Evolutionary conservation across 495 filamentous ascomycete species (phyloP), one percentile per base, ranked within the genome.

Genomic region (Bacidia rubella): DNA sequence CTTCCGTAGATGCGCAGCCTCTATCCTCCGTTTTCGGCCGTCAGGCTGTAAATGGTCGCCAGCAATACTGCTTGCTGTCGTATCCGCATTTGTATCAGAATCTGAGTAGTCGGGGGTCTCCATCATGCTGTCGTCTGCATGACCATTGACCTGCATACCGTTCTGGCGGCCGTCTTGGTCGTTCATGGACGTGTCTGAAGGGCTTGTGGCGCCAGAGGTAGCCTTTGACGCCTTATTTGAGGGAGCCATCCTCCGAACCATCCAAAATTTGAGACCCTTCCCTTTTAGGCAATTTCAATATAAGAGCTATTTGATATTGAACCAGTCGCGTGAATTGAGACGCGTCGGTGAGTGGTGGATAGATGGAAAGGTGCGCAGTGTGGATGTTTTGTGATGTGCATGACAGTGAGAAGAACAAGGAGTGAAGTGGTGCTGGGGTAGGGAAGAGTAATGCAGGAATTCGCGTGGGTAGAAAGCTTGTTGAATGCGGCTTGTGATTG

Each of bases 71-170:
- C 84, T 95, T 52, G 84, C 86, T 38, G 85, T 90, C 5, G 88
- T 93, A 55, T 93, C 93, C 1, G 87, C 87, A 59, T 93, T 89
- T 15, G 88, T 93, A 63, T 96, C 89, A 7, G 87, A 90, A 61
- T 96, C 89, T 54, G 86, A 87, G 60, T 85, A 89, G 52, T 90
- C 85, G 27, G 85, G 85, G 11, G 86, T 90, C 48, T 90, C 85
- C 62, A 65, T 65, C 54, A 68, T 61, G 29, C 64, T 69, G 59
- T 70, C 71, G 61, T 75, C 72, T 23, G 58, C 54, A 41, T 62
- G 58, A 59, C 66, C 68, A 11, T 71, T 70, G 2, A 71, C 66
- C 57, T 74, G 65, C 12, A 66, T 65, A 22, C 70, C 63, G 43
- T 70, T 59, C 25, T 56, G 48, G 51, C 71, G 66, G 48, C 80